Evolutionary conservation across 306 rosid genomes (phyloP), one percentile per base, ranked within the genome.

Genomic region (Lathyrus sativus): DNA sequence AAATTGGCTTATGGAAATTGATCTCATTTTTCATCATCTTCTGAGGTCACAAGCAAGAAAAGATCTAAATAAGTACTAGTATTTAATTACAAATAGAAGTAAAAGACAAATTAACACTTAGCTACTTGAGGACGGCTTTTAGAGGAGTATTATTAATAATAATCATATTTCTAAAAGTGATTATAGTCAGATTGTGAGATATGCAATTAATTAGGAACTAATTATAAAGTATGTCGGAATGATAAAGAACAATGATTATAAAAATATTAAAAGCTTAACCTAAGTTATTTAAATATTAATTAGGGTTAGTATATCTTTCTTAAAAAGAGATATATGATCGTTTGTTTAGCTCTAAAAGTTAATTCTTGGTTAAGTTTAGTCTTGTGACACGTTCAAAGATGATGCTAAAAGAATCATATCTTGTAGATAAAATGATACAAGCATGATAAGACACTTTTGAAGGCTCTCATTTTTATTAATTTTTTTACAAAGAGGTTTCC

Each of bases 161-260:
- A 65, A 61, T 82, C 67, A 78, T 57, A 51, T 58, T 64, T 74
- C 44, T 73, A 78, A 86, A 82, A 76, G 77, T 44, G 79, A 78
- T 84, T 85, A 74, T 67, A 73, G 77, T 79, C 78, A 78, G 73
- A 63, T 81, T 80, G 66, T 55, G 72, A 58, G 81, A 79, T 7
- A 35, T 65, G 82, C 78, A 74, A 62, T 81, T 74, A 75, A 79
- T 71, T 73, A 77, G 73, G 56, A 49, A 70, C 50, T 79, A 63
- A 66, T 28, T 28, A 56, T 60, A 73, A 57, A 68, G 55, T 17
- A 80, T 88, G 89, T 82, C 81, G 88, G 91, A 74, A 82, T 80
- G 49, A 84, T 76, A 81, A 85, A 72, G 74, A 85, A 78, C 85
- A 82, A 49, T 28, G 74, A 66, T 73, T 66, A 51, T 43, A 78